Evolutionary conservation across 208 protist species (phyloP), one percentile per base, ranked within the genome.

Genomic region (Naegleria fowleri): DNA sequence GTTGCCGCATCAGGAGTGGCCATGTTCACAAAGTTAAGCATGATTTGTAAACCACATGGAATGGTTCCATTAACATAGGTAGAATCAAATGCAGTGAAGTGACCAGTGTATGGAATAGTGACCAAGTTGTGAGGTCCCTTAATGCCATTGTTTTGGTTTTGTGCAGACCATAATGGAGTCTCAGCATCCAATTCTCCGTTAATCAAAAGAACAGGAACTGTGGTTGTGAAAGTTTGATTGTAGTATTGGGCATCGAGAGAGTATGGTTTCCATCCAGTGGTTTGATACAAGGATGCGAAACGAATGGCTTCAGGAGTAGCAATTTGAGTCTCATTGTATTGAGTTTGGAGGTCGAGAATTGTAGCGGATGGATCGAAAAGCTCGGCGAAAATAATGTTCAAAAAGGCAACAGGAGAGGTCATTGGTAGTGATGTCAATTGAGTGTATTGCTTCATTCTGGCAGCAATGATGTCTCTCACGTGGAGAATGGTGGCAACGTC

Each of bases 11-110:
- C n/a, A n/a, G 11, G 33, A 67, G n/a, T 38, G 15, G 51, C 29
- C 67, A 79, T 89, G 3, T 41, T 25, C 7, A 89, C 36, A 67
- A 89, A 89, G 19, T 36, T 33, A 0, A 39, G 11, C 19, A 89
- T 39, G 5, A 89, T 67, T 89, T 89, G n/a, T 13, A 67, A 29
- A 40, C 86, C 86, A 89, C 86, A 89, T 36, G 38, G 19, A 40
- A 86, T 51, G 76, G 76, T 39, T 86, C 38, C 9, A 39, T 86
- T 55, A 19, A 11, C 11, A 25, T 3, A 6, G 5, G n/a, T 15
- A 41, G 36, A 40, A 43, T 85, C 33, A 1, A 85, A 25, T 22
- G 40, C 19, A 25, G 36, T 41, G 0, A 85, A 43, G 33, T 85
- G 79, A 85, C 13, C 15, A 22, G 79, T 29, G 9, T 43, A n/a